Percentiles rank a stretch among this genome's conserved stretches.
These are phyloP conservation scores for Blastobotrys chiropterorum DNA, from an alignment of 805 yeast genomes.

Conservation along the genomic window DNA sequence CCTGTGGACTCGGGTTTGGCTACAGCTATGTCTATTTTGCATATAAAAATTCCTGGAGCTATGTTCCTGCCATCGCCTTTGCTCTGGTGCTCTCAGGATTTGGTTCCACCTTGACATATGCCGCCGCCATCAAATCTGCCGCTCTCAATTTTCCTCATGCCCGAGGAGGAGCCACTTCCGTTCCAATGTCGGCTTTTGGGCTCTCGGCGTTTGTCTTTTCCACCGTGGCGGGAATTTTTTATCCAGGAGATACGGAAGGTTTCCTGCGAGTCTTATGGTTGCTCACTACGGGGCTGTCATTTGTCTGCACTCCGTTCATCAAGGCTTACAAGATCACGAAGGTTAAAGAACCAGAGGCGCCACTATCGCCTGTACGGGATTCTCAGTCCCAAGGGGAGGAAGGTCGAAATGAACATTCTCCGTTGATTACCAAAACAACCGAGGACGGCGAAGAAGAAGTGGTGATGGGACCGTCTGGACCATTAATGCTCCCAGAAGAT, in stretches of 20 bases:
- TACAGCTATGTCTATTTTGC: constrained; percentile 53
- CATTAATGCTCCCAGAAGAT: neutral
- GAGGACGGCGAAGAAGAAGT: neutral
- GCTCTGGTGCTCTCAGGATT: constrained; percentile 44
- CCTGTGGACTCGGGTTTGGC: constrained; percentile 44
- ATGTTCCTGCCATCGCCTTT: constrained; percentile 37
- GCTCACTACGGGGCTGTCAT: constrained; percentile 14
- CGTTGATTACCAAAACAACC: neutral
- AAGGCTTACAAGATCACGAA: constrained; percentile 14
- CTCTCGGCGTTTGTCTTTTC: constrained; percentile 67
- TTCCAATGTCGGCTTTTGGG: constrained; percentile 72
- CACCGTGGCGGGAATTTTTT: constrained; percentile 38
- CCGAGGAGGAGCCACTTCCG: constrained; percentile 68
- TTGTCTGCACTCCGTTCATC: constrained; percentile 15
- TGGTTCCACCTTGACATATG: constrained; percentile 62
- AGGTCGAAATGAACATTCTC: neutral
- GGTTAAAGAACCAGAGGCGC: no score
- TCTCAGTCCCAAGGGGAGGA: no score
- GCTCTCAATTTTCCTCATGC: constrained; percentile 61
- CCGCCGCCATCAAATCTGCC: constrained; percentile 64
- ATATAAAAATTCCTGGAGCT: constrained; percentile 26
- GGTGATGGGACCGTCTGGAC: neutral
- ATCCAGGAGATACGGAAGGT: constrained; percentile 22
- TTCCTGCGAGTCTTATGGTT: constrained; percentile 16
- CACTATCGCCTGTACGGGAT: no score